These are phyloP conservation scores for Penicillium sp. DNA, from an alignment of 2,329 filamentous ascomycete genomes.

Conservation along the genomic window DNA sequence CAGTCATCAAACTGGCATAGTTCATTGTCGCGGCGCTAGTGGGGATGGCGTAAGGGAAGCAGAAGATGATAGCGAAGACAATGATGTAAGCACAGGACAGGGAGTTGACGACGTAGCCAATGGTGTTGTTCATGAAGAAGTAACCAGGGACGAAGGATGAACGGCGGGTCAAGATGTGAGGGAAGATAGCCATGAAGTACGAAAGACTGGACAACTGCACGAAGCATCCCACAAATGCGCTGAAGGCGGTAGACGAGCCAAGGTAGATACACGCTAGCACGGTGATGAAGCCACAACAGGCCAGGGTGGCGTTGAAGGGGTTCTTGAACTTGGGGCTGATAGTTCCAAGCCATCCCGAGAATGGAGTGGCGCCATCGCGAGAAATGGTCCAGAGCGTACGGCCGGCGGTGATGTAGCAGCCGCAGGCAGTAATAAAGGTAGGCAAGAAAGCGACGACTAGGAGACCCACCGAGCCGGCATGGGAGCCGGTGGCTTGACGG, in stretches of 20 bases:
- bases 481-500: conserved; percentile 48
- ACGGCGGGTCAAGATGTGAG: conserved; percentile 53
- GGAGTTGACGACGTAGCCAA: conserved; percentile 53
- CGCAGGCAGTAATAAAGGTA: conserved; percentile 54
- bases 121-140: conserved; percentile 53
- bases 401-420: conserved; percentile 61
- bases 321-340: conserved; percentile 58
- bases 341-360: conserved; percentile 52
- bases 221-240: conserved; percentile 59
- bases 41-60: conserved; percentile 55
- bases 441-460: conserved; percentile 59
- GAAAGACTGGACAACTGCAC: conserved; percentile 58
- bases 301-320: conserved; percentile 59
- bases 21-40: conserved; percentile 53
- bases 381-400: conserved; percentile 61
- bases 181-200: conserved; percentile 54
- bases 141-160: conserved; percentile 53
- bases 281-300: conserved; percentile 54
- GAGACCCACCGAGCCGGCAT: conserved; percentile 57
- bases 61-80: conserved; percentile 60
- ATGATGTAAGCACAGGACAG: conserved; percentile 55
- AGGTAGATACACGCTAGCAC: conserved; percentile 58
- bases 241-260: conserved; percentile 56
- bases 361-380: conserved; percentile 62
- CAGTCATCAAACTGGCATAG: conserved; percentile 54